Evolutionary conservation across 2,329 filamentous ascomycete genomes (phyloP), one percentile per base, ranked within the genome.

Genomic region (Neocucurbitaria cava): DNA sequence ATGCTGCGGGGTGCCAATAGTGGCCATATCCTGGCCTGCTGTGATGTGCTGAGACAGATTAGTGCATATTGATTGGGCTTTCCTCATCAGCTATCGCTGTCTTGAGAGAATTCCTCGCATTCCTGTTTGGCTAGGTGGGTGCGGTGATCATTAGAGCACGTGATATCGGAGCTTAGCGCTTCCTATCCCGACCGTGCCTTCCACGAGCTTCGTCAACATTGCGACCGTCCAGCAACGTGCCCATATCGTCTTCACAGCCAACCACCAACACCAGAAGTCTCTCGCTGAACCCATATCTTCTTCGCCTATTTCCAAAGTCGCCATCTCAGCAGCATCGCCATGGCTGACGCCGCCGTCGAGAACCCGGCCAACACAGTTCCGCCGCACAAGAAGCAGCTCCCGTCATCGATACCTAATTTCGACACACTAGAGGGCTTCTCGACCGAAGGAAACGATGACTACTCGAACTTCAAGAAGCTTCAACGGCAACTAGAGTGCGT

Each of bases 391-490:
- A 96, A 92, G 83, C 82, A 88, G 72, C 84, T 87, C 69, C 87
- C 89, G 46, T 90, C 86, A 59, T 88, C 89, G 71, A 95, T 96
- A 79, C 90, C 92, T 36, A 94, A 91, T 77, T 89, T 96, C 78
- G 92, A 96, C 76, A 89, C 89, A 66, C 87, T 97, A 62, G 94
- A 97, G 78, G 92, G 92, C 56, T 82, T 92, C 58, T 85, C 87
- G 15, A 87, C 86, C 51, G 92, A 96, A 71, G 89, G 88, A 45
- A 90, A 87, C 63, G 94, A 98, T 77, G 94, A 98, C 76, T 99
- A 99, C 78, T 92, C 91, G 47, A 92, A 89, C 36, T 85, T 98
- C 78, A 99, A 99, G 84, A 95, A 96, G 82, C 87, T 98, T 62
- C 94, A 99, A 79, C 85, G 94, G 76, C 93, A 98, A 82, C 82